Evolutionary conservation across 2,329 filamentous ascomycete genomes (phyloP), one percentile per base, ranked within the genome.

Genomic region (Dryadomyces quercivorus): DNA sequence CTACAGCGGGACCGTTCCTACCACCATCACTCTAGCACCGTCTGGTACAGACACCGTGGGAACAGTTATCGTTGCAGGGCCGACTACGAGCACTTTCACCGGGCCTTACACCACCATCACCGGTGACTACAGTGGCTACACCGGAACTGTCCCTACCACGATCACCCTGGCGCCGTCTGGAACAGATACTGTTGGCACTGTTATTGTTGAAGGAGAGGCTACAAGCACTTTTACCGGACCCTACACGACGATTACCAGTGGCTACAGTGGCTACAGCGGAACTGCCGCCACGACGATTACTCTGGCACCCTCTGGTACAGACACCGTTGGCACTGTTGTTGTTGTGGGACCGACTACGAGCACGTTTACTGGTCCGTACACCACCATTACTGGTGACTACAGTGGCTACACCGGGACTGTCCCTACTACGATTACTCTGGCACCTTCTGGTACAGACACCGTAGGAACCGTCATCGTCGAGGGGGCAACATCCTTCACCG

Each of bases 401-500:
- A n/a, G n/a, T n/a, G n/a, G n/a, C n/a, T n/a, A n/a, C n/a, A n/a
- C n/a, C n/a, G n/a, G n/a, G n/a, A n/a, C n/a, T n/a, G n/a, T n/a
- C 16, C 34, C 56, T 4, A n/a, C 43, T 10, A 58, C 56, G 7
- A 2, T 58, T 2, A 57, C 59, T 3, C 16, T 60, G 0, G 51
- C 53, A 5, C 59, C 58, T 18, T 46, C 55, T 3, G 50, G 52
- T 43, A 48, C 52, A 5, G 56, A 5, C n/a, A 46, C 42, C 8
- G 51, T 55, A 3, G 59, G 59, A 5, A 60, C 59, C 1, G 51
- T 60, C 1, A 56, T 59, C 43, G 20, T 60, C 18, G 52, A 58
- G n/a, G n/a, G n/a, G n/a, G n/a, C n/a, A 42, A 44, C 26, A n/a
- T 1, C 56, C 56, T 54, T 54, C 12, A 51, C 53, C 2, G 53